Conservation (phyloP, 768 basidiomycete species). For the Tubosaeta sp. region DNA sequence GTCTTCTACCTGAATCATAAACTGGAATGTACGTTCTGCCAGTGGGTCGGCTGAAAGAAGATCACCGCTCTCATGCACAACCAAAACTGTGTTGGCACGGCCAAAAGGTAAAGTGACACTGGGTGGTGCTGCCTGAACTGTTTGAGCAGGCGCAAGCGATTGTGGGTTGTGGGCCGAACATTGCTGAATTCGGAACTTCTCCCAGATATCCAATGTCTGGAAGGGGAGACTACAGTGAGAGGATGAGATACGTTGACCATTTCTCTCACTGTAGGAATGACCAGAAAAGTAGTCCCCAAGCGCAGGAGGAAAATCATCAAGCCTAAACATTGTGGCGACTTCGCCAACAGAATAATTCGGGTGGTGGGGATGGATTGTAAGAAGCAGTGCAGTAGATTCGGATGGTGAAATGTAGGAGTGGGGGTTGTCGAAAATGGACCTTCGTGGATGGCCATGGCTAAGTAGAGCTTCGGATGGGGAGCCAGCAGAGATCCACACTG, state of each 20-base stretch:
- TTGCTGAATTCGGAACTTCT: slow-evolving; percentile 6
- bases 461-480: too few relatives aligned
- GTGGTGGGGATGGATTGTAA: neutral
- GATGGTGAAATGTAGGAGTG: too few relatives aligned
- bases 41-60: neutral
- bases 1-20: too few relatives aligned
- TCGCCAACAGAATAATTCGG: slow-evolving; percentile 1
- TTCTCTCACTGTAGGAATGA: neutral
- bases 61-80: slow-evolving; percentile 7
- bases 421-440: too few relatives aligned
- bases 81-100: slow-evolving; percentile 2
- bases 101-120: neutral
- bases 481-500: too few relatives aligned
- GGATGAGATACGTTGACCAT: neutral
- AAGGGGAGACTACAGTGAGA: slow-evolving; percentile 4
- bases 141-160: slow-evolving; percentile 2
- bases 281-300: slow-evolving; percentile 3
- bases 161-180: neutral
- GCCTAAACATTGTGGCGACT: neutral
- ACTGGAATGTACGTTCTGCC: too few relatives aligned
- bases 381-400: neutral
- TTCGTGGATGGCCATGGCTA: too few relatives aligned
- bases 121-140: slow-evolving; percentile 7
- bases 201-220: slow-evolving; percentile 1
- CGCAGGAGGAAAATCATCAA: slow-evolving; percentile 5